These are phyloP conservation scores for Arthroderma uncinatum DNA, from an alignment of 2,329 filamentous ascomycete species.

Conservation along the genomic window DNA sequence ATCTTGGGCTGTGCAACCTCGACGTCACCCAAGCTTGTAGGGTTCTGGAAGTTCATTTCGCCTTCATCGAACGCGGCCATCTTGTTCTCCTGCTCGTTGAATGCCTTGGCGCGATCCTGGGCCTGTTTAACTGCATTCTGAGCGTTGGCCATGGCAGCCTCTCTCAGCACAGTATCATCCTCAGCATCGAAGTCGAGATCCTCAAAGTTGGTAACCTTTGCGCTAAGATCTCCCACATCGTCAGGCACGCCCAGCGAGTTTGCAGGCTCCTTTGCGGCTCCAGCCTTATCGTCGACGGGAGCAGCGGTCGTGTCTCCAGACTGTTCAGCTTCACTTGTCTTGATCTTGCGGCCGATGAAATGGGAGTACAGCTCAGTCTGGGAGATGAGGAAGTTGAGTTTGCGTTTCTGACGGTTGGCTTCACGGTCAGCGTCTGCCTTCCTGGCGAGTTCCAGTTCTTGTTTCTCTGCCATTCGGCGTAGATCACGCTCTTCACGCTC, in stretches of 20 bases:
- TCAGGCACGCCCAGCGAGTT: slow-evolving; percentile 34
- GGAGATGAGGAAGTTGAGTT: slow-evolving; percentile 98
- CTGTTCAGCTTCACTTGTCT: slow-evolving; percentile 90
- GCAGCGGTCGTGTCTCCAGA: slow-evolving; percentile 53
- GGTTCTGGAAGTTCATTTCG: slow-evolving; percentile 99
- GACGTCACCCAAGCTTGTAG: slow-evolving; percentile 84
- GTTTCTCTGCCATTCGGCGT: slow-evolving; percentile 84
- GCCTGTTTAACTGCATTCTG: slow-evolving; percentile 93
- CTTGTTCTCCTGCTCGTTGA: slow-evolving; percentile 62
- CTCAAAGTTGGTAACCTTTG: slow-evolving; percentile 85
- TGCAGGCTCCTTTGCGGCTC: background rate
- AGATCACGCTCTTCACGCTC: slow-evolving; percentile 93
- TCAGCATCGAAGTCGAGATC: slow-evolving; percentile 92
- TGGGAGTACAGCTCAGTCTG: slow-evolving; percentile 98
- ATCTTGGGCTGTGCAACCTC: slow-evolving; percentile 91
- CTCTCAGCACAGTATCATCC: slow-evolving; percentile 68
- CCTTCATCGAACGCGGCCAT: slow-evolving; percentile 76
- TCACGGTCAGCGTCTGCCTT: slow-evolving; percentile 96
- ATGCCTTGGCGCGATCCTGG: slow-evolving; percentile 81
- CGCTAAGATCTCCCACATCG: slow-evolving; percentile 40
- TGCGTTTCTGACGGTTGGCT: slow-evolving; percentile 92
- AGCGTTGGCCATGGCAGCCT: slow-evolving; percentile 87
- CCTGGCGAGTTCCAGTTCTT: slow-evolving; percentile 91
- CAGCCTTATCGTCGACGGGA: slow-evolving; percentile 30
- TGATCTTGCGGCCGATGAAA: slow-evolving; percentile 99